Percentiles rank a stretch among this genome's conserved stretches.
Evolutionary conservation across 805 yeast genomes (phyloP).

Genomic region (Debaryomyces castellii): DNA sequence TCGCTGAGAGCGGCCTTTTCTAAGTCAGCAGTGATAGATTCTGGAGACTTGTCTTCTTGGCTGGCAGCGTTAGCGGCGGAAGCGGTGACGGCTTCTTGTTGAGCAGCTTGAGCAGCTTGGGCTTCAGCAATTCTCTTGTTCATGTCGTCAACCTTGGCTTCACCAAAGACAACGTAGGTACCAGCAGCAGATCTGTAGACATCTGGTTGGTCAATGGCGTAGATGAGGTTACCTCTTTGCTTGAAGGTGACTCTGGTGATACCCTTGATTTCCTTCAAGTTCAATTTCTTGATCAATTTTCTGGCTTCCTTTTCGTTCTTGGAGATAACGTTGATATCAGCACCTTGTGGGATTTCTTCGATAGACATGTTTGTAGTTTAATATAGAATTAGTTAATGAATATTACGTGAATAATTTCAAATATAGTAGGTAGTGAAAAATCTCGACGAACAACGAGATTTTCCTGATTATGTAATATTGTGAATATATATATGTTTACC

Average conservation of each 20-base stretch:
- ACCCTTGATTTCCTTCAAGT: conserved; percentile 87
- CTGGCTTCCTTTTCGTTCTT: conserved; percentile 96
- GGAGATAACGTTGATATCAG: conserved; percentile 76
- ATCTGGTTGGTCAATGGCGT: conserved; percentile 91
- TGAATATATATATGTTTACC: no score
- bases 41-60: conserved; percentile 61
- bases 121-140: conserved; percentile 83
- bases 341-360: conserved; percentile 76
- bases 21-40: conserved; percentile 79
- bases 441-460: not conserved
- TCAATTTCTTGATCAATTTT: conserved; percentile 82
- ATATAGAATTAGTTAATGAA: not conserved
- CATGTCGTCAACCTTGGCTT: conserved; percentile 94
- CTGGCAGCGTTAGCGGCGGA: conserved; percentile 37
- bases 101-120: conserved; percentile 70
- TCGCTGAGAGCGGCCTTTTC: conserved; percentile 60
- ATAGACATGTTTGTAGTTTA: conserved; percentile 34
- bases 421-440: not conserved
- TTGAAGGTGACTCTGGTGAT: conserved; percentile 94
- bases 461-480: no score
- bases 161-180: conserved; percentile 95
- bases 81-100: conserved; percentile 44
- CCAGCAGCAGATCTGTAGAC: conserved; percentile 93
- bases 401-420: not conserved
- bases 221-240: conserved; percentile 86